A percentile compares a stretch with the other conserved stretches of the same genome.
Evolutionary conservation across 495 filamentous ascomycete genomes (phyloP).

Genomic region (Extremus antarcticus): DNA sequence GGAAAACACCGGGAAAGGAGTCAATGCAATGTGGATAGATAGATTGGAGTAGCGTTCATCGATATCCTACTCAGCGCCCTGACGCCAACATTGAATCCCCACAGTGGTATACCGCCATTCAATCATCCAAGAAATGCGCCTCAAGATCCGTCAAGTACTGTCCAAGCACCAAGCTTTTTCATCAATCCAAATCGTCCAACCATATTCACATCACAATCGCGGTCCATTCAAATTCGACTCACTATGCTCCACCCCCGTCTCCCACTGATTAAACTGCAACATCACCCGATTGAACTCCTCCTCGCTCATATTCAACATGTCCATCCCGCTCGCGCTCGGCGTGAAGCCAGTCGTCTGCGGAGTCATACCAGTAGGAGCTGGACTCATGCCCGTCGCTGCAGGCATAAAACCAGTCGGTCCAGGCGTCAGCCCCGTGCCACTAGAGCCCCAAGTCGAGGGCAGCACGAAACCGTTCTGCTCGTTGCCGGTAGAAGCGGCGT

Average conservation of each 20-base stretch:
- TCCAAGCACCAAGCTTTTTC: background rate
- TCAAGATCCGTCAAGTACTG: too few relatives aligned
- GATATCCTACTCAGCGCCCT: too few relatives aligned
- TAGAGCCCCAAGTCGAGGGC: constrained; percentile 3
- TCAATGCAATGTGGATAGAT: too few relatives aligned
- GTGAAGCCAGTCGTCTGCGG: background rate
- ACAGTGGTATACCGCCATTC: too few relatives aligned
- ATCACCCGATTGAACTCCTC: constrained; percentile 12
- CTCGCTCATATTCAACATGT: constrained; percentile 7
- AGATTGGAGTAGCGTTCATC: too few relatives aligned
- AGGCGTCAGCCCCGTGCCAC: background rate
- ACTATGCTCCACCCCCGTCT: constrained; percentile 2
- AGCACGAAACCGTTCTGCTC: constrained; percentile 6
- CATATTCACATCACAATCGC: background rate
- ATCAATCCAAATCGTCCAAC: background rate
- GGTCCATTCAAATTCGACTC: background rate
- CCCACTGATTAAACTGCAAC: constrained; percentile 1
- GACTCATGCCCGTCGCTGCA: background rate
- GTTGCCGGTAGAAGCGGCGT: background rate
- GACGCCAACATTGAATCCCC: too few relatives aligned
- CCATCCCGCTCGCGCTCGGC: background rate
- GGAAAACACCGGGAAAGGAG: too few relatives aligned
- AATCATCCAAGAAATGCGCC: too few relatives aligned
- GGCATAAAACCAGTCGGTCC: constrained; percentile 1
- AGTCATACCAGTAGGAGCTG: constrained; percentile 2